These are phyloP conservation scores for Xylariomycetidae sp. DNA, from an alignment of 2,329 filamentous ascomycete species.

Conservation along the genomic window DNA sequence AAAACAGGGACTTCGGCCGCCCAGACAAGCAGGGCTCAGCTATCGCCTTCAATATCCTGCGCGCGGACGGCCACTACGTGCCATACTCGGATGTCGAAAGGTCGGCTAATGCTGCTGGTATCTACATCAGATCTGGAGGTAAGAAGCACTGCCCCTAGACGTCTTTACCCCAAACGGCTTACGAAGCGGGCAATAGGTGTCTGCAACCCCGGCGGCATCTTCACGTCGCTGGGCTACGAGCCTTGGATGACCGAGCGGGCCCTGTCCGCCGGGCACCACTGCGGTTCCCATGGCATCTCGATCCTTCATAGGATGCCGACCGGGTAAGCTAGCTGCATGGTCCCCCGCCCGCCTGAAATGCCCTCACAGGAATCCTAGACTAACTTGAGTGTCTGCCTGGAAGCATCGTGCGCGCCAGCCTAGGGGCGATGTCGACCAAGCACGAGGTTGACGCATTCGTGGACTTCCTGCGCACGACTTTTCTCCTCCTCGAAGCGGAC, in stretches of 20 bases:
- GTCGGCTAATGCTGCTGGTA: conserved; percentile 45
- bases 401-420: conserved; percentile 53
- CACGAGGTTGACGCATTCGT: conserved; percentile 47
- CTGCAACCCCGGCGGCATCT: conserved; percentile 42
- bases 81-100: conserved; percentile 55
- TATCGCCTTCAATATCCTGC: conserved; percentile 56
- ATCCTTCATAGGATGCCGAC: conserved; percentile 49
- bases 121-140: conserved; percentile 57
- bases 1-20: conserved; percentile 44
- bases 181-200: conserved; percentile 30
- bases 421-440: conserved; percentile 56
- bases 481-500: too few relatives aligned
- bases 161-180: conserved; percentile 2
- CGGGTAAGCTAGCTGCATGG: conserved; percentile 30
- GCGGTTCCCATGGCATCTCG: conserved; percentile 46
- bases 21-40: conserved; percentile 51
- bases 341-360: too few relatives aligned
- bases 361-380: conserved; percentile 1
- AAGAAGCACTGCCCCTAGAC: conserved; percentile 7
- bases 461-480: conserved; percentile 37
- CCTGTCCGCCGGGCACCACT: conserved; percentile 51
- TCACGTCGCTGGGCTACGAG: conserved; percentile 42
- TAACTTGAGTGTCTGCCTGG: neutral
- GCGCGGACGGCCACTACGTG: conserved; percentile 45
- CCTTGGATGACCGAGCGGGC: conserved; percentile 49